These are phyloP conservation scores for Tetrapisispora phaffii DNA, from an alignment of 805 yeast genomes.

Conservation along the genomic window DNA sequence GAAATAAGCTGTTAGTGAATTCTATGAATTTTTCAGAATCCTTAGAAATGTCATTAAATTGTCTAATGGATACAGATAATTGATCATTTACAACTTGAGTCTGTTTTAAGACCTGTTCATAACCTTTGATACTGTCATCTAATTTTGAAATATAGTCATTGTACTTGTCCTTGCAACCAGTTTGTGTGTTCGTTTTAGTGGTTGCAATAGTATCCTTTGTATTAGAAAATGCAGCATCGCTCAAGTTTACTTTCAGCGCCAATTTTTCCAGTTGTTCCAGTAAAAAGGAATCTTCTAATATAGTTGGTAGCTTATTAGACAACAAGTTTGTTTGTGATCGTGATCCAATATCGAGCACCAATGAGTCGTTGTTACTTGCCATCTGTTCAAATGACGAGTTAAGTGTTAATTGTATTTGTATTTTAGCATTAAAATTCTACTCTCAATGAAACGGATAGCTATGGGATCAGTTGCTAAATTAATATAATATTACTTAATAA, in stretches of 20 bases:
- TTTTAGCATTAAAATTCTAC: too few species aligned
- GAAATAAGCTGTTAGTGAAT: slow-evolving; percentile 38
- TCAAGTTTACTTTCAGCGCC: slow-evolving; percentile 2
- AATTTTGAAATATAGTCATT: slow-evolving; percentile 14
- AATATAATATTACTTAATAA: too few species aligned
- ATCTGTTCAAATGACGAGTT: background rate
- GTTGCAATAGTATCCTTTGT: background rate
- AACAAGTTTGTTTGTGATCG: slow-evolving; percentile 13
- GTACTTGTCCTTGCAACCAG: slow-evolving; percentile 13
- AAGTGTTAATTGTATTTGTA: too few species aligned
- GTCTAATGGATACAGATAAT: slow-evolving; percentile 23
- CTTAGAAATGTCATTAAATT: slow-evolving; percentile 25
- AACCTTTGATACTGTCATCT: slow-evolving; percentile 30
- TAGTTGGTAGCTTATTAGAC: slow-evolving; percentile 8
- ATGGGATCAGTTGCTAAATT: too few species aligned
- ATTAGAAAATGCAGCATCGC: background rate
- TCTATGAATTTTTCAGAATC: slow-evolving; percentile 32
- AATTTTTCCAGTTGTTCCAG: slow-evolving; percentile 16
- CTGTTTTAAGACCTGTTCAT: slow-evolving; percentile 34
- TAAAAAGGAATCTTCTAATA: slow-evolving; percentile 23
- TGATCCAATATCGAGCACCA: slow-evolving; percentile 52
- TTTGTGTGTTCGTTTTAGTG: background rate
- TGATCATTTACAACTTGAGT: slow-evolving; percentile 28
- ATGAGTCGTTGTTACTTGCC: slow-evolving; percentile 35
- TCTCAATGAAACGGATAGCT: too few species aligned